Conservation (phyloP, 129 eudicot genomes). For the Artemisia tridentata region DNA sequence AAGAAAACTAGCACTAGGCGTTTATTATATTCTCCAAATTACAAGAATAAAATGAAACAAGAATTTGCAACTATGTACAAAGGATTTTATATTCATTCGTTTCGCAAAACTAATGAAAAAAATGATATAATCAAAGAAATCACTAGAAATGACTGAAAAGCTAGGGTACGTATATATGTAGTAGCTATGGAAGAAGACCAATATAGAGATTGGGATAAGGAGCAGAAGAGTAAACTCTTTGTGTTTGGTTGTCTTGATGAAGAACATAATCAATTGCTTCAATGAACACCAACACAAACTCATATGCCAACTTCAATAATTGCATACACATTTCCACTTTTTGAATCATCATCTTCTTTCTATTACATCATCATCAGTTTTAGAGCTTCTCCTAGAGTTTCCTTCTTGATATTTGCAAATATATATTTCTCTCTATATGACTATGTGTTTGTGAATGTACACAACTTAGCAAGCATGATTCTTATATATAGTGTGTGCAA, state of each 20-base stretch:
- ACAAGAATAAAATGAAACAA: slow-evolving; percentile 16
- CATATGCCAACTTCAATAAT: slow-evolving; percentile 39
- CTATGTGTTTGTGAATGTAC: background rate
- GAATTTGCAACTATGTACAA: slow-evolving; percentile 2
- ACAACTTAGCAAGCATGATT: background rate
- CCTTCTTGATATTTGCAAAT: background rate
- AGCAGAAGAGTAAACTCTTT: slow-evolving; percentile 7
- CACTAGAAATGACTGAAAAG: slow-evolving; percentile 8
- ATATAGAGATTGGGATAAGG: slow-evolving; percentile 31
- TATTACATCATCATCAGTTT: background rate
- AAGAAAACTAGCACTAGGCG: slow-evolving; percentile 5
- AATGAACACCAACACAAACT: slow-evolving; percentile 39
- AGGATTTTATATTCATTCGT: background rate
- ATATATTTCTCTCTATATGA: background rate
- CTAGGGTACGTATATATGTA: background rate
- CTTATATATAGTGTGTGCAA: slow-evolving; percentile 22
- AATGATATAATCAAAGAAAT: background rate
- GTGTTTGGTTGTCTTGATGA: slow-evolving; percentile 18
- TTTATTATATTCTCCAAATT: background rate
- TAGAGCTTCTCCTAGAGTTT: slow-evolving; percentile 4
- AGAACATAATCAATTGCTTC: slow-evolving; percentile 43
- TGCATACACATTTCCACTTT: slow-evolving; percentile 49
- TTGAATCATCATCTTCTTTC: slow-evolving; percentile 35
- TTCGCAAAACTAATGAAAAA: background rate
- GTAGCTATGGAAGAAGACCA: slow-evolving; percentile 49